Conservation (phyloP, 164 flowering plant genomes). For the Taxillus chinensis region DNA sequence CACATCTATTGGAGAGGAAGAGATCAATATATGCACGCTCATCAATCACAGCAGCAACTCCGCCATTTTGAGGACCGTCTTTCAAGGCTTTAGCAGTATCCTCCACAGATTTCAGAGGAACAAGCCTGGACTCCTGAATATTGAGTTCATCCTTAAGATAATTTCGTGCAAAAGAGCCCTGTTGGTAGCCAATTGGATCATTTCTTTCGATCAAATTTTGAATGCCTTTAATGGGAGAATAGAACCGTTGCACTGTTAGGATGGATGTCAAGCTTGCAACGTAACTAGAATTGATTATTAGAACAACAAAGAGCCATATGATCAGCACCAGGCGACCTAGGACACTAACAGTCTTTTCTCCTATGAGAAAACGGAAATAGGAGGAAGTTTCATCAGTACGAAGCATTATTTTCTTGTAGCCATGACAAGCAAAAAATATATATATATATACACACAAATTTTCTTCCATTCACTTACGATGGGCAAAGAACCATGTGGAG, state of each 20-base stretch:
- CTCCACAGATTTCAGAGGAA: slow-evolving; percentile 28
- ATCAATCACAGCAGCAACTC: slow-evolving; percentile 60
- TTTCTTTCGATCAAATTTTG: slow-evolving; percentile 30
- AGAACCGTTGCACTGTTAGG: slow-evolving; percentile 55
- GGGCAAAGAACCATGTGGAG: slow-evolving; percentile 64
- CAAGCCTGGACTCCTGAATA: slow-evolving; percentile 33
- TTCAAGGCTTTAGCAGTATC: slow-evolving; percentile 39
- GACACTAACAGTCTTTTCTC: slow-evolving; percentile 39
- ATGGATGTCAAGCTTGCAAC: slow-evolving; percentile 69
- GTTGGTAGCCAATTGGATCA: slow-evolving; percentile 53
- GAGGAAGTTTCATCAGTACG: too few relatives aligned
- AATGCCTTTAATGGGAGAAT: slow-evolving; percentile 53
- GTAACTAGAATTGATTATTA: slow-evolving; percentile 51
- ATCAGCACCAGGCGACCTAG: slow-evolving; percentile 45
- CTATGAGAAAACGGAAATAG: slow-evolving; percentile 20
- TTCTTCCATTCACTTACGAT: slow-evolving; percentile 45
- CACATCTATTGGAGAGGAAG: slow-evolving; percentile 52
- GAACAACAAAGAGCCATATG: slow-evolving; percentile 58
- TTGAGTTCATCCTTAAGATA: slow-evolving; percentile 38
- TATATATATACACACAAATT: not conserved
- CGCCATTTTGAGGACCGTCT: slow-evolving; percentile 48
- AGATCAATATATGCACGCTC: slow-evolving; percentile 50
- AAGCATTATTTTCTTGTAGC: not conserved
- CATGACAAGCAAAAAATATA: too few relatives aligned
- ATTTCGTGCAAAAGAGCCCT: slow-evolving; percentile 40